These are phyloP conservation scores for Talaromyces piceae DNA, from an alignment of 2,329 filamentous ascomycete genomes.

Conservation along the genomic window DNA sequence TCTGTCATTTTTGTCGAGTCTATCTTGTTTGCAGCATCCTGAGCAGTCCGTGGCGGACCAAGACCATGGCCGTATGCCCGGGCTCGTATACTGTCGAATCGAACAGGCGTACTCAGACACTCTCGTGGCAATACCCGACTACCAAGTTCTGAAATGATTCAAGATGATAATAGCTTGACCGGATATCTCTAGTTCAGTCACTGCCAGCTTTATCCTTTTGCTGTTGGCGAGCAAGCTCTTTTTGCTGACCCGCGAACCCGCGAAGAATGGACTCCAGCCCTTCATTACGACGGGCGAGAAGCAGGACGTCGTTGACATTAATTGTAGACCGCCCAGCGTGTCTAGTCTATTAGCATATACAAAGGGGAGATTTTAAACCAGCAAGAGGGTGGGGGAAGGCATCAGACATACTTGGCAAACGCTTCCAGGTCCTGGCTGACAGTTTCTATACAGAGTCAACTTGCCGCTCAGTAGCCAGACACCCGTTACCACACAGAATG, in stretches of 20 bases:
- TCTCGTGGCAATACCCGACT: too few relatives aligned
- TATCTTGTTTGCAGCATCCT: too few relatives aligned
- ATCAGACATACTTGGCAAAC: slow-evolving; percentile 46
- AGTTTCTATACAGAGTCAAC: slow-evolving; percentile 45
- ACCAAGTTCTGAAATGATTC: too few relatives aligned
- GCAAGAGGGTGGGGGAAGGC: background rate
- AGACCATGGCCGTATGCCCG: too few relatives aligned
- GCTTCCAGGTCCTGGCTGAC: slow-evolving; percentile 55
- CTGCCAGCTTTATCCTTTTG: slow-evolving; percentile 1
- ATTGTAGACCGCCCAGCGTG: slow-evolving; percentile 78
- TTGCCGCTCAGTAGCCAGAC: too few relatives aligned
- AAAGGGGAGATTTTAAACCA: background rate
- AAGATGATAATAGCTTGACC: too few relatives aligned
- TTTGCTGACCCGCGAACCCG: slow-evolving; percentile 26
- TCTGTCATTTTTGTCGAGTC: too few relatives aligned
- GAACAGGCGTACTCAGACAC: too few relatives aligned
- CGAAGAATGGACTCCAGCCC: slow-evolving; percentile 68
- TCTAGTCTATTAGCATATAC: slow-evolving; percentile 38
- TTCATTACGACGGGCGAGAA: slow-evolving; percentile 80
- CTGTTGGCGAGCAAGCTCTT: slow-evolving; percentile 6
- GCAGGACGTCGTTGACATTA: slow-evolving; percentile 76
- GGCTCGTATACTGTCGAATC: too few relatives aligned
- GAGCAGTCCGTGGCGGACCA: too few relatives aligned
- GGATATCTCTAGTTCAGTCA: slow-evolving; percentile 7
- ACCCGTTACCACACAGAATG: too few relatives aligned